phyloP scores from a whole-genome alignment of 2,329 filamentous ascomycete genomes.

The Neonectria coccinea region DNA sequence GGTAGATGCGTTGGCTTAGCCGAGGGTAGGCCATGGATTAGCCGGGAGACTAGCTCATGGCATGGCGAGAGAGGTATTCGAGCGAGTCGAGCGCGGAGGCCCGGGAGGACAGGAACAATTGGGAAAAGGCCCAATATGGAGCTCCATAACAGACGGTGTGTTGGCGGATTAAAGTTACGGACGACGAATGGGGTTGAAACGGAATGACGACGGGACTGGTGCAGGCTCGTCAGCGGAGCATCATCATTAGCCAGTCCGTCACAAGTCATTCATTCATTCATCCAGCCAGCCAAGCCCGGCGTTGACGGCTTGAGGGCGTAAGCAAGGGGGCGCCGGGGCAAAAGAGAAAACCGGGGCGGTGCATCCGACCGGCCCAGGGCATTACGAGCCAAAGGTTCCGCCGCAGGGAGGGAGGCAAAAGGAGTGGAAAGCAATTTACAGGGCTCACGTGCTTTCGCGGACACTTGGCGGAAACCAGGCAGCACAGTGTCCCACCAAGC shows the following conservation, averaged over 20 bases:
- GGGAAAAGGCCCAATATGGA: neutral
- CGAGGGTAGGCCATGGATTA: constrained; percentile 48
- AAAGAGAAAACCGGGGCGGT: constrained; percentile 7
- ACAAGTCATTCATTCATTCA: too few relatives aligned
- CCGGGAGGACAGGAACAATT: neutral
- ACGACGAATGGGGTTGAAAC: constrained; percentile 13
- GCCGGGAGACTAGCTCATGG: constrained; percentile 33
- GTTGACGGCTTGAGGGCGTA: neutral
- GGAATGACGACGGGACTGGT: constrained; percentile 21
- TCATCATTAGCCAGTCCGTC: neutral
- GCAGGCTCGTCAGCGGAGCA: neutral
- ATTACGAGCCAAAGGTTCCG: neutral
- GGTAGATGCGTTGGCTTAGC: constrained; percentile 45
- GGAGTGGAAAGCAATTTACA: constrained; percentile 25
- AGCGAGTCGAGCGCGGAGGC: constrained; percentile 6
- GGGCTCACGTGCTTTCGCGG: constrained; percentile 59
- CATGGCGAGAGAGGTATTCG: neutral
- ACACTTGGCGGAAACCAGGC: constrained; percentile 52
- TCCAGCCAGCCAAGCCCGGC: neutral
- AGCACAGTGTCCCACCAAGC: constrained; percentile 50
- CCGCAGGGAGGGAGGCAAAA: constrained; percentile 9
- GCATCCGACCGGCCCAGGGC: neutral
- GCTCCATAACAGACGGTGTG: neutral
- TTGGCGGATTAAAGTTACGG: neutral
- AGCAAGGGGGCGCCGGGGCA: constrained; percentile 15